Base-by-base conservation (phyloP, 2,329 filamentous ascomycete species). In the Alternaria atra region DNA sequence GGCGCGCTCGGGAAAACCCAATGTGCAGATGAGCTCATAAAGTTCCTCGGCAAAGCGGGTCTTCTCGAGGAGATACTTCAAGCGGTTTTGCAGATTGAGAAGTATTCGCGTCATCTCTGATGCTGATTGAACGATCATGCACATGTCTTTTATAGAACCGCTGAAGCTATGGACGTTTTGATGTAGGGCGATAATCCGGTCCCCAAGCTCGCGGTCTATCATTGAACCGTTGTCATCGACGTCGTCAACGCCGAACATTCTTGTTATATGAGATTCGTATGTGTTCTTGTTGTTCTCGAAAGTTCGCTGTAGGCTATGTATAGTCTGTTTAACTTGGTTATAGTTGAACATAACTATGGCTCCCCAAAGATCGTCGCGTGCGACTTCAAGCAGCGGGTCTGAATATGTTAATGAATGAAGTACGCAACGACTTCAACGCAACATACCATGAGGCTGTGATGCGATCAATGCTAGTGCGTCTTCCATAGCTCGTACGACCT, bases 1-100 rank as follows among this genome's bases (percentile, higher is more conserved):
- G 0, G 50, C 55, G 4, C 56, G 47, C n/a, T 63, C 40, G 0
- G 64, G 62, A 5, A 61, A 65, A 1, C 61, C 61, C 3, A 73
- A 42, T 4, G 29, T 10, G 23, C 48, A 60, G 2, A 71, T 61
- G 8, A 63, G 46, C 2, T 34, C 29, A 29, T 61, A 67, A 0
- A 72, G 27, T 15, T 58, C 23, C 3, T 55, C 50, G 1, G 62
- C 42, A 27, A 70, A 67, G 0, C 10, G 15, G 5, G 52, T 23
- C 8, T 50, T 58, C 6, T 52, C 23, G 0, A 72, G 57, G 0
- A 72, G 23, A 2, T 2, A 50, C 2, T 17, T 53, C 1, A 72
- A n/a, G 0, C 62, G 54, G 2, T 55, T 37, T 6, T 55, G 20
- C 0, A 63, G 2, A 4, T 39, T 39, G 0, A 17, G 15, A 6